Conservation (phyloP, 1,139 yeast genomes). For the Scheffersomyces insectosa region DNA sequence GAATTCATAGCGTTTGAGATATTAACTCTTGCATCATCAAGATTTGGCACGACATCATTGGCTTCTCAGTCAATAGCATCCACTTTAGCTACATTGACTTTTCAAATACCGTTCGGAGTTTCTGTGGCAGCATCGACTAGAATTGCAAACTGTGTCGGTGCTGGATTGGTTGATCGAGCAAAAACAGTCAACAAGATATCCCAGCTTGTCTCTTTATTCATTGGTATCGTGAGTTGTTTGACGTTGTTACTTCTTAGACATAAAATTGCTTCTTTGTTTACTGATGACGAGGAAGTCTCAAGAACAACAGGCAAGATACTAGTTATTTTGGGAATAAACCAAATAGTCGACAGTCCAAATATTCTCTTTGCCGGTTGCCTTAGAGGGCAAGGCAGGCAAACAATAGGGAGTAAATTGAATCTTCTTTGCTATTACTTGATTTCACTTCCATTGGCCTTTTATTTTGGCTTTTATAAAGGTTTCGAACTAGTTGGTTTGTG, state of each 20-base stretch:
- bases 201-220: constrained; percentile 40
- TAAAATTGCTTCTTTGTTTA: constrained; percentile 39
- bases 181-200: constrained; percentile 47
- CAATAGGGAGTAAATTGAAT: constrained; percentile 59
- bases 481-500: constrained; percentile 52
- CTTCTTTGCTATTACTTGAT: constrained; percentile 51
- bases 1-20: constrained; percentile 76
- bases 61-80: constrained; percentile 62
- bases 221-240: constrained; percentile 43
- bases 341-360: constrained; percentile 56
- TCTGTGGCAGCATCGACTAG: constrained; percentile 62
- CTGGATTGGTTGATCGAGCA: constrained; percentile 50
- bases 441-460: constrained; percentile 52
- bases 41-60: constrained; percentile 52
- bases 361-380: constrained; percentile 62
- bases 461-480: constrained; percentile 47
- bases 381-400: constrained; percentile 61
- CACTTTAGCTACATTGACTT: constrained; percentile 55
- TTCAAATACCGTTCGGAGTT: constrained; percentile 58
- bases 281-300: constrained; percentile 45
- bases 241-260: constrained; percentile 39
- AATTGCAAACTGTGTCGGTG: constrained; percentile 60
- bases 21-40: constrained; percentile 62
- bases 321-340: constrained; percentile 57
- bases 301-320: constrained; percentile 39